Percentiles rank a stretch among this genome's conserved stretches.
Evolutionary conservation across 1,139 yeast genomes (phyloP).

Genomic region (Candida pseudocylindracea): DNA sequence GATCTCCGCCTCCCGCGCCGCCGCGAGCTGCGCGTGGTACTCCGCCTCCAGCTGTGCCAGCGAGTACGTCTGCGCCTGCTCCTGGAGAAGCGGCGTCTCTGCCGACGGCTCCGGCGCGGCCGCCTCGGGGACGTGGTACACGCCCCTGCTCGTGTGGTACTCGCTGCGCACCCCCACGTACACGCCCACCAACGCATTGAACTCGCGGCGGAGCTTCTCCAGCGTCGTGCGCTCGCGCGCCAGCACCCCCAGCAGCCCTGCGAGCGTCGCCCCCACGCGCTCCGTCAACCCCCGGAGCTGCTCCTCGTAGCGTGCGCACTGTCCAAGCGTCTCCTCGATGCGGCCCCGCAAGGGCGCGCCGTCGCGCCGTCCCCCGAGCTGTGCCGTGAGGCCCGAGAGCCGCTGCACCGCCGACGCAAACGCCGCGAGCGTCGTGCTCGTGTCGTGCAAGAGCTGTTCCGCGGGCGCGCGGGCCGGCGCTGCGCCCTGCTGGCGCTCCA

Average conservation of each 20-base stretch:
- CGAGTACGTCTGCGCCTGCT: conserved; percentile 5
- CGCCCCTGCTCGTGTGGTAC: background rate
- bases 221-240: background rate
- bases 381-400: no score
- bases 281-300: no score
- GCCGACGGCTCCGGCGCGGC: background rate
- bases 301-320: no score
- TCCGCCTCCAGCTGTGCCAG: conserved; percentile 42
- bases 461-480: no score
- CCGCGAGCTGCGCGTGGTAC: conserved; percentile 43
- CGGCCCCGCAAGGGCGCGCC: no score
- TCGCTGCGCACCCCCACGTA: background rate
- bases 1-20: conserved; percentile 56
- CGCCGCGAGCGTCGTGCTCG: no score
- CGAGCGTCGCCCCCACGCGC: no score
- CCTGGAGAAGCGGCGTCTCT: conserved; percentile 10
- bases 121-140: background rate
- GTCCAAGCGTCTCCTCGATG: no score
- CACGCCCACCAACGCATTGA: background rate
- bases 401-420: no score
- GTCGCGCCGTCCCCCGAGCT: no score
- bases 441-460: no score
- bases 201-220: background rate
- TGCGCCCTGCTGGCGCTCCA: no score
- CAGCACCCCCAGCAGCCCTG: background rate